Evolutionary conservation across 805 yeast genomes (phyloP), one percentile per base, ranked within the genome.

Genomic region (Cyberlindnera misumaiensis): DNA sequence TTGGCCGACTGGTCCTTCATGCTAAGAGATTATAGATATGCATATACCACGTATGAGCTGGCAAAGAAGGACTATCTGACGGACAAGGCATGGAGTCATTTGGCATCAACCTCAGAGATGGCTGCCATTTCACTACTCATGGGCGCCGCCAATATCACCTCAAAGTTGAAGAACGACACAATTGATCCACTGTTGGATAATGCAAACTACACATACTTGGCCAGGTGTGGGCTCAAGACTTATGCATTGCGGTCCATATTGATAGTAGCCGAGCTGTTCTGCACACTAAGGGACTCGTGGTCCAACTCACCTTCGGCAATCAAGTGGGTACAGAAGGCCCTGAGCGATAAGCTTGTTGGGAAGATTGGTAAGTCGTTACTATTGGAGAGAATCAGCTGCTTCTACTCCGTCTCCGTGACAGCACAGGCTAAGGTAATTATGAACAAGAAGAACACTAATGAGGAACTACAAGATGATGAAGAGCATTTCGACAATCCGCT

Each of bases 1-100:
- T 64, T 90, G 20, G 97, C 95, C 0, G 98, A 93, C 58, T 86
- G 95, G 86, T 78, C 88, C 6, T 77, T 90, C 52, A 85, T 93
- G 78, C 62, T 89, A n/a, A 74, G 88, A 28, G 96, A 93, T 63
- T 90, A 83, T 67, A 80, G 80, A 56, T 78, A 76, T 41, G 93
- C 97, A 3, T 81, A 83, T 52, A 67, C 83, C 1, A 83, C 87
- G 1, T 90, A 90, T 56, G 97, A 90, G 43, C 57, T 85, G 36
- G 69, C 87, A 28, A 80, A 81, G 43, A 81, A 83, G 51, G 96
- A 89, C 55, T 80, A 80, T 47, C 65, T 75, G 29, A 73, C 75
- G 42, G 93, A 83, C 51, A 83, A 80, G 60, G 86, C 93, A 1
- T 86, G 93, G 87, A 63, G 70, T 11, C 77, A 82, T 49, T 72